phyloP scores from a whole-genome alignment of 768 basidiomycete species.

The Phylloporus scabripes region DNA sequence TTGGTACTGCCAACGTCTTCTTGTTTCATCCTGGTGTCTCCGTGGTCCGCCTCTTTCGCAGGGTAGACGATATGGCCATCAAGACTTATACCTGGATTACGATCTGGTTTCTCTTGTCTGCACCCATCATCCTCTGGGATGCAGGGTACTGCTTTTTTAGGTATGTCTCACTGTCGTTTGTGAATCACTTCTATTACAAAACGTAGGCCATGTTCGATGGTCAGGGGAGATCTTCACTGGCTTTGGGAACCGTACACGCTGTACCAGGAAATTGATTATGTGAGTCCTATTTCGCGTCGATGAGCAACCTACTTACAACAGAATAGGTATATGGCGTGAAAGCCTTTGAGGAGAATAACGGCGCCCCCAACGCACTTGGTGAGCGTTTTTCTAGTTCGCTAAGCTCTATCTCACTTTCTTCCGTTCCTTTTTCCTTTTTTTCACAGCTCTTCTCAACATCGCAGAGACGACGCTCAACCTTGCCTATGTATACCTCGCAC shows the following conservation, averaged over 20 bases:
- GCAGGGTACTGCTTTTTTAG: slow-evolving; percentile 75
- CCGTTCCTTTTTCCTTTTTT: not conserved
- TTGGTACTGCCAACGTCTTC: not conserved
- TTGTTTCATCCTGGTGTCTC: not conserved
- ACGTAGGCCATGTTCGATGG: slow-evolving; percentile 78
- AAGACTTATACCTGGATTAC: slow-evolving; percentile 55
- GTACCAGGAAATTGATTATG: slow-evolving; percentile 59
- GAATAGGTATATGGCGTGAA: slow-evolving; percentile 66
- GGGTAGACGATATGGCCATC: slow-evolving; percentile 36
- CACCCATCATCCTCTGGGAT: slow-evolving; percentile 67
- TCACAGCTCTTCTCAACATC: slow-evolving; percentile 67
- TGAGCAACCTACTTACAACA: slow-evolving; percentile 23
- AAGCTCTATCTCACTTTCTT: not conserved
- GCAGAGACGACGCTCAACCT: slow-evolving; percentile 72
- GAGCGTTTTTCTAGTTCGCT: slow-evolving; percentile 17
- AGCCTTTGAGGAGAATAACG: slow-evolving; percentile 56
- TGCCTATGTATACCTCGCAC: slow-evolving; percentile 68
- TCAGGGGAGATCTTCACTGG: slow-evolving; percentile 87
- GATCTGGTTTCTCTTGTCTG: slow-evolving; percentile 57
- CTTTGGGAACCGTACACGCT: slow-evolving; percentile 80
- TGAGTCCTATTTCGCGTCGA: slow-evolving; percentile 17
- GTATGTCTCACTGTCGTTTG: slow-evolving; percentile 30
- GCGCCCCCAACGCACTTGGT: slow-evolving; percentile 87
- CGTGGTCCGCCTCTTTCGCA: not conserved
- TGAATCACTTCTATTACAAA: no score